These are phyloP conservation scores for Amesomyces nigricolor DNA, from an alignment of 2,329 filamentous ascomycete genomes.

Conservation along the genomic window DNA sequence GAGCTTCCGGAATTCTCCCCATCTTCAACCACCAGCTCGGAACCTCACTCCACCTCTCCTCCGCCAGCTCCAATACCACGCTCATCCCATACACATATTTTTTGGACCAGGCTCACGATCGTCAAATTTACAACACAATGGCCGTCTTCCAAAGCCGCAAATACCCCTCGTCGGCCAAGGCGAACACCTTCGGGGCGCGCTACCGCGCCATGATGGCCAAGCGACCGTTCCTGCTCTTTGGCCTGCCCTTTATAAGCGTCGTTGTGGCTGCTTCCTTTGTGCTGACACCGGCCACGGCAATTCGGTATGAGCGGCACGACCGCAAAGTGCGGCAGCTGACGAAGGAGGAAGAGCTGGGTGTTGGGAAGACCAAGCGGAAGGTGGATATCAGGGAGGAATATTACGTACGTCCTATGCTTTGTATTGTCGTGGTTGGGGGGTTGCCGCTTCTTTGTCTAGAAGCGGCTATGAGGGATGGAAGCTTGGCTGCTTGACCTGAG, in stretches of 20 bases:
- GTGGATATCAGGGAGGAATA: constrained; percentile 83
- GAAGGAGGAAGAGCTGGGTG: constrained; percentile 77
- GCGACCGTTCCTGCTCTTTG: constrained; percentile 88
- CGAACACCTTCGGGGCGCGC: constrained; percentile 62
- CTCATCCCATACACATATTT: too few species aligned
- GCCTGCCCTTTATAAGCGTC: constrained; percentile 82
- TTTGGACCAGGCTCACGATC: too few species aligned
- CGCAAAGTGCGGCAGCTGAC: constrained; percentile 80
- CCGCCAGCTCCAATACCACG: too few species aligned
- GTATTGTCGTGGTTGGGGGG: not conserved
- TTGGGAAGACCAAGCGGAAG: constrained; percentile 64
- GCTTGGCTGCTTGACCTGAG: not conserved
- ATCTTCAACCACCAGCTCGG: too few species aligned
- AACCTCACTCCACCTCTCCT: too few species aligned
- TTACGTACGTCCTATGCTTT: constrained; percentile 53
- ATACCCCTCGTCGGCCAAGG: constrained; percentile 61
- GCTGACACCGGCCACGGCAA: constrained; percentile 85
- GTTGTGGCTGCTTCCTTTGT: constrained; percentile 93
- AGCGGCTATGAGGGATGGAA: too few species aligned
- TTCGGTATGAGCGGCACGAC: constrained; percentile 91
- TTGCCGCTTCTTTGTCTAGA: not conserved
- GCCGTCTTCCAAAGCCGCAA: constrained; percentile 62
- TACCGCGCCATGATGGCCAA: constrained; percentile 72
- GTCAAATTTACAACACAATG: constrained; percentile 39
- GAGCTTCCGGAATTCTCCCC: too few species aligned